Evolutionary conservation across 331 rosid genomes (phyloP), one percentile per base, ranked within the genome.

Genomic region (Telfairia occidentalis): DNA sequence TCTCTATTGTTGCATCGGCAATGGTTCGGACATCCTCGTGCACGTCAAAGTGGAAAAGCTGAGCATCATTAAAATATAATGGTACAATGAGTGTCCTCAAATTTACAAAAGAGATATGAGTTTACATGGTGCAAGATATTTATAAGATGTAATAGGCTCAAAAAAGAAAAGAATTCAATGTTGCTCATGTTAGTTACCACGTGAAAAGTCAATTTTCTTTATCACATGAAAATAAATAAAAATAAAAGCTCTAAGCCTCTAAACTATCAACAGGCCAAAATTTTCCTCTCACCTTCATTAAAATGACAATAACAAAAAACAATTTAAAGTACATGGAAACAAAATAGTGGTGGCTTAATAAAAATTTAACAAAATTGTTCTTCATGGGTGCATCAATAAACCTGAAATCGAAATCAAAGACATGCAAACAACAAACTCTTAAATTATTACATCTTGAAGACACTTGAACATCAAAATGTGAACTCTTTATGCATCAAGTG

Each of bases 21-120:
- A 78, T 92, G 70, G 98, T 95, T 66, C 96, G 83, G 46, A 95
- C 97, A 78, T 92, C 98, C 83, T 95, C 98, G 37, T 95, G 97
- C 78, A 95, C 98, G 80, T 91, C 98, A 83, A 94, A 94, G 85
- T 91, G 97, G 87, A 94, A 94, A 79, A 91, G 95, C 97, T 93
- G 86, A 10, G 42, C 37, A 74, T 30, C 75, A 71, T 15, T 29
- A 67, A 75, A 46, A 80, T 9, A 77, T 29, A 29, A 19, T 67
- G 21, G 38, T 45, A 73, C 16, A 11, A 19, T 32, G 23, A 77
- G 76, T 60, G 38, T 52, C 59, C 66, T 71, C 67, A 32, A 66
- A 30, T 21, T 35, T 42, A 61, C 43, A 32, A 70, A 55, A 53
- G 58, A 35, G 23, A n/a, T 13, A 28, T 7, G 2, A 57, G 43